phyloP scores from a whole-genome alignment of 2,329 filamentous ascomycete genomes.

The Epicoccum nigrum region DNA sequence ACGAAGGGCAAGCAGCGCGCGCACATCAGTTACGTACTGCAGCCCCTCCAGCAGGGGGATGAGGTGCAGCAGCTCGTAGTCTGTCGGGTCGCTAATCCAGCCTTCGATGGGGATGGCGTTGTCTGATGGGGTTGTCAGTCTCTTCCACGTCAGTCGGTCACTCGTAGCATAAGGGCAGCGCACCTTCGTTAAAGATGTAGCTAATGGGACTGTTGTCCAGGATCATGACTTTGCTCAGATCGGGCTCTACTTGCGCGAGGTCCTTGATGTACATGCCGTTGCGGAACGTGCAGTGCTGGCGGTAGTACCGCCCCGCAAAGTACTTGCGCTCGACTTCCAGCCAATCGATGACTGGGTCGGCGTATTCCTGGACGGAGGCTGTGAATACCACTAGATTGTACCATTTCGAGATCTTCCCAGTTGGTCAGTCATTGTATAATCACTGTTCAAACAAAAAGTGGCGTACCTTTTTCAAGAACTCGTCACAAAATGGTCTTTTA shows the following conservation, averaged over 20 bases:
- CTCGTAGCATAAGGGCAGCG: constrained; percentile 28
- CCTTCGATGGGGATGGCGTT: constrained; percentile 99
- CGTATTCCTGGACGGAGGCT: constrained; percentile 96
- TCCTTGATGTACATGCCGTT: constrained; percentile 99
- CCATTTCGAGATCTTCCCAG: constrained; percentile 83
- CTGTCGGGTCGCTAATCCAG: constrained; percentile 98
- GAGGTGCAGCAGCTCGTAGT: constrained; percentile 91
- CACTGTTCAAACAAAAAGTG: no score
- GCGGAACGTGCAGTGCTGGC: constrained; percentile 94
- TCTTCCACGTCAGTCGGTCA: not conserved
- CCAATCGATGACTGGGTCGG: constrained; percentile 98
- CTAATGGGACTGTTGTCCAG: constrained; percentile 97
- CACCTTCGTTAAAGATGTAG: constrained; percentile 98
- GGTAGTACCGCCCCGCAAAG: constrained; percentile 91
- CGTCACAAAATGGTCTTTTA: constrained; percentile 95
- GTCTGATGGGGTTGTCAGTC: no score
- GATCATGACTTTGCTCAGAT: constrained; percentile 98
- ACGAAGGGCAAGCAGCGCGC: constrained; percentile 84
- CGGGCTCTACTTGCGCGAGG: constrained; percentile 91
- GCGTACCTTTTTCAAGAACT: constrained; percentile 83
- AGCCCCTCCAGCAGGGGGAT: constrained; percentile 91
- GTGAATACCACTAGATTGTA: constrained; percentile 98
- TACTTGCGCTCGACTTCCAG: constrained; percentile 95
- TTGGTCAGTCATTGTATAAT: constrained; percentile 27
- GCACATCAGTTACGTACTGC: constrained; percentile 95